A percentile compares a stretch with the other conserved stretches of the same genome.
Evolutionary conservation across 352 stramenopile species (phyloP).

Genomic region (Phytophthora kernoviae): DNA sequence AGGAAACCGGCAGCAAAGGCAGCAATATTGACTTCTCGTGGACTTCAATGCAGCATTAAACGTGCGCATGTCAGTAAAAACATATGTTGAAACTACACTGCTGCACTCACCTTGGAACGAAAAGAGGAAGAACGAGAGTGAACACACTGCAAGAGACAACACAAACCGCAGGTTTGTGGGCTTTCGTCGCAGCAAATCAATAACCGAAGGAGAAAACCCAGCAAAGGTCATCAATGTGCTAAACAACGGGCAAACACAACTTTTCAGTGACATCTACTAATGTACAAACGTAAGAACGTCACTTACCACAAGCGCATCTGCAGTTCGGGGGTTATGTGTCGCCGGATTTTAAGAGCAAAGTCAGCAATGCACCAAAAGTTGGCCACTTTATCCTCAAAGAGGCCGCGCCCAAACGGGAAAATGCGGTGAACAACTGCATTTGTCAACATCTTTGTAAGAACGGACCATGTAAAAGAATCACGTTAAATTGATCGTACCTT

Average conservation of each 20-base stretch:
- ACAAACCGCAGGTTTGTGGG: conserved; percentile 79
- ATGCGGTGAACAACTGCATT: conserved; percentile 89
- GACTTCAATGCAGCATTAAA: conserved; percentile 52
- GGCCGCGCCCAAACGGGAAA: conserved; percentile 94
- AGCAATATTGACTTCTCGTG: conserved; percentile 98
- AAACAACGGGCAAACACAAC: conserved; percentile 7
- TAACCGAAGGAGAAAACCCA: conserved; percentile 85
- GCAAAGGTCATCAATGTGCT: conserved; percentile 83
- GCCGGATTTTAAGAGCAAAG: conserved; percentile 75
- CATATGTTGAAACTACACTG: background rate
- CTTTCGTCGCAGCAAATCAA: conserved; percentile 71
- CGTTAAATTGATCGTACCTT: conserved; percentile 47
- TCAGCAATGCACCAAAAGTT: conserved; percentile 96
- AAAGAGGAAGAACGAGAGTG: conserved; percentile 95
- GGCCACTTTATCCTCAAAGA: conserved; percentile 99
- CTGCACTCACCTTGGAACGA: conserved; percentile 91
- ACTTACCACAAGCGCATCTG: conserved; percentile 81
- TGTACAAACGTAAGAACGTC: background rate
- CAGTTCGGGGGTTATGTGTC: conserved; percentile 43
- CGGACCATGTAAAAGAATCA: background rate
- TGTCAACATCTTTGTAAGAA: conserved; percentile 4
- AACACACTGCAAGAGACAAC: conserved; percentile 83
- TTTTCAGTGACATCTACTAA: conserved; percentile 2
- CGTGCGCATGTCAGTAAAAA: conserved; percentile 2
- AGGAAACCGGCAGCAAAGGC: conserved; percentile 89